phyloP scores from a whole-genome alignment of 257 asterid genomes.

The Fraxinus anomala region DNA sequence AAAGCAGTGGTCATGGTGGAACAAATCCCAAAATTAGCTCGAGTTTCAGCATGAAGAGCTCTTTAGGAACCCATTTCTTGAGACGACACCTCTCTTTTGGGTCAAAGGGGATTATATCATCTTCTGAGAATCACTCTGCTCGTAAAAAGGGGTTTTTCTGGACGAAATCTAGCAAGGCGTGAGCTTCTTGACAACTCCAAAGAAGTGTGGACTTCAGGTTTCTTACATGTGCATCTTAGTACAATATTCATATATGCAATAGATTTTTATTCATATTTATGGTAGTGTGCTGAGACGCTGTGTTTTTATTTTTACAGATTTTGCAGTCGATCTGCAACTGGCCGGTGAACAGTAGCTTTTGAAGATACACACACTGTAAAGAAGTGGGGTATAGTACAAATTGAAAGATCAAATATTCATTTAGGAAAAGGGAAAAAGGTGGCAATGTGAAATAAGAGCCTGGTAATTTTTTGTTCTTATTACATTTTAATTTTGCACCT shows the following conservation, averaged over 20 bases:
- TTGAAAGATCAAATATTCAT: too few relatives aligned
- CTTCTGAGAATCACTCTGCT: constrained; percentile 43
- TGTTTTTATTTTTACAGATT: too few relatives aligned
- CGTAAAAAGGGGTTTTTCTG: constrained; percentile 57
- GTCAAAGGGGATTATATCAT: constrained; percentile 37
- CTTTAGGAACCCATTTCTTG: constrained; percentile 50
- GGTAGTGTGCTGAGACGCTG: too few relatives aligned
- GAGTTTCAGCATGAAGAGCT: constrained; percentile 47
- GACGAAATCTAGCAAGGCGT: constrained; percentile 60
- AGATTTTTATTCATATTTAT: too few relatives aligned
- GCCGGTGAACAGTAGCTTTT: too few relatives aligned
- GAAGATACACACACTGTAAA: too few relatives aligned
- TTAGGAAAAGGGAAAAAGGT: too few relatives aligned
- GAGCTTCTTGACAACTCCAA: constrained; percentile 36
- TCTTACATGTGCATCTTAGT: not conserved
- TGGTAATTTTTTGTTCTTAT: too few relatives aligned
- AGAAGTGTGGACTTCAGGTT: constrained; percentile 29
- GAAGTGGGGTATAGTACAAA: too few relatives aligned
- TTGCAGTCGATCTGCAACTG: too few relatives aligned
- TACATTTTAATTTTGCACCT: too few relatives aligned
- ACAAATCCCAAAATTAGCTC: constrained; percentile 52
- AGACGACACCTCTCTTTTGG: constrained; percentile 62
- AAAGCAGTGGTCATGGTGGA: constrained; percentile 47
- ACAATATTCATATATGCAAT: not conserved
- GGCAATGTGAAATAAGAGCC: too few relatives aligned